Conservation (phyloP, 768 basidiomycete genomes). For the Tulasnella sp. region DNA sequence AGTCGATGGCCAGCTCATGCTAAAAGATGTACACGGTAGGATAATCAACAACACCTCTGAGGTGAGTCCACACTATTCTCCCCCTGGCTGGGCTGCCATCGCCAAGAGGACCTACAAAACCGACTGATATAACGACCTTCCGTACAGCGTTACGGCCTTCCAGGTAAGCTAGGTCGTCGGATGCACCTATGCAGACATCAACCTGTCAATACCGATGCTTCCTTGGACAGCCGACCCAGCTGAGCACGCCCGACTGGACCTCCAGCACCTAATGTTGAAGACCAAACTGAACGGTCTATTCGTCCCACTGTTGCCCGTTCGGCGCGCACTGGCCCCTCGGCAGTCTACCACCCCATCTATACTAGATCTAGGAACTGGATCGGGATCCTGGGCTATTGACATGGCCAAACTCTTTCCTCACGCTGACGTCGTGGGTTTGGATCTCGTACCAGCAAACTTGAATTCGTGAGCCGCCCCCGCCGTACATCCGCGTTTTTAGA, state of each 20-base stretch:
- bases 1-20: constrained; percentile 3
- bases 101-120: not conserved
- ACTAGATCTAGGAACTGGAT: constrained; percentile 16
- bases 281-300: constrained; percentile 8
- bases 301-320: constrained; percentile 3
- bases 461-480: not conserved
- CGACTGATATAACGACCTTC: not conserved
- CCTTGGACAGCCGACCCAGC: not conserved
- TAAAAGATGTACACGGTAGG: constrained; percentile 18
- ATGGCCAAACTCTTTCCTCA: constrained; percentile 12
- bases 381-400: constrained; percentile 13
- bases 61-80: not conserved
- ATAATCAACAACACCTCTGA: constrained; percentile 18
- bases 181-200: not conserved
- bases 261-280: constrained; percentile 11
- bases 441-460: constrained; percentile 15
- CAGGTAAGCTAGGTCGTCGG: not conserved
- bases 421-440: constrained; percentile 8
- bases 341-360: not conserved
- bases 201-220: not conserved
- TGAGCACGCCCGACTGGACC: constrained; percentile 12
- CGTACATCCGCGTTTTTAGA: too few species aligned
- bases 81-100: not conserved
- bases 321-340: constrained; percentile 4
- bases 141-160: not conserved